Evolutionary conservation across 1,284 basidiomycete species (phyloP), one percentile per base, ranked within the genome.

Genomic region (Ceratobasidium sp.): DNA sequence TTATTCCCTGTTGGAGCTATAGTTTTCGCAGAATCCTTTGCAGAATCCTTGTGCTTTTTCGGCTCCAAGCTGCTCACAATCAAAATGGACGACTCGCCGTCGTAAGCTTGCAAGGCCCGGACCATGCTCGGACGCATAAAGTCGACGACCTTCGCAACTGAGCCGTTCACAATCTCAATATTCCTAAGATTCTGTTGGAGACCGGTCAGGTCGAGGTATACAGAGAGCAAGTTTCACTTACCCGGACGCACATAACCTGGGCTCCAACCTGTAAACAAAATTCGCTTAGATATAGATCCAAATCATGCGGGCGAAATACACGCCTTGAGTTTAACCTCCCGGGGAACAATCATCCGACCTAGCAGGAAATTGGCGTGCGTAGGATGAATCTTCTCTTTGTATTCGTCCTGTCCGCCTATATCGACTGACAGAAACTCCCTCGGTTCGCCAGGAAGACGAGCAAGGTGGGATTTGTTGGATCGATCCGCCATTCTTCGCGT

Each of bases 331-430:
- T 66, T 75, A 62, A 14, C 22, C 8, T 36, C 71, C 31, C 19
- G 29, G 44, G n/a, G 73, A 62, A 65, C 22, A 75, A n/a, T n/a
- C n/a, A n/a, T n/a, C n/a, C n/a, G n/a, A n/a, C n/a, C n/a, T n/a
- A n/a, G n/a, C n/a, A n/a, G n/a, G n/a, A n/a, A n/a, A n/a, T n/a
- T n/a, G n/a, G n/a, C n/a, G n/a, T n/a, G n/a, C 14, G n/a, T n/a
- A n/a, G n/a, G 14, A 19, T 77, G 44, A 14, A 82, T 69, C 1
- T 27, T 69, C 4, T 77, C 50, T 17, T 78, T 78, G 19, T 78
- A 65, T 3, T 78, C 79, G 71, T 84, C 82, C 2, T 75, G 75
- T 0, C 33, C 51, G 15, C 48, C 48, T 27, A 24, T 50, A 53
- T 59, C 63, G 24, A 59, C 11, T 48, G 57, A 5, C 15, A 4